Percentiles rank a stretch among this genome's conserved stretches.
Conservation (phyloP, 352 stramenopile species). For the Peronospora belbahrii region DNA sequence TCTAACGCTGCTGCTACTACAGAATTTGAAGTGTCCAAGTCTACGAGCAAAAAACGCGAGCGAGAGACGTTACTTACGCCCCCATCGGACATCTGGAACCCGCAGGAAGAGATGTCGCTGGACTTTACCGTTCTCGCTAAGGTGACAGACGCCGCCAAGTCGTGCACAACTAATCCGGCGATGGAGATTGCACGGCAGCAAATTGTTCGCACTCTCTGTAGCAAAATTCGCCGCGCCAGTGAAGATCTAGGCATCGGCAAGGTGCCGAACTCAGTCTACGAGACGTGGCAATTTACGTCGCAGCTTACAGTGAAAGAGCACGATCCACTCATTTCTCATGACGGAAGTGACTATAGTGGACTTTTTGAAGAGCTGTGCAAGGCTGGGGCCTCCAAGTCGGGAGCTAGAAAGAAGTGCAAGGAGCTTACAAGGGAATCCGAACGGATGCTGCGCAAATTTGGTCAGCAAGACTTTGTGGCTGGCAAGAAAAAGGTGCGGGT, state of each 20-base stretch:
- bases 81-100: constrained; percentile 43
- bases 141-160: constrained; percentile 10
- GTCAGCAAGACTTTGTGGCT: constrained; percentile 32
- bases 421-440: constrained; percentile 48
- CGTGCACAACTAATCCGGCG: constrained; percentile 27
- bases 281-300: constrained; percentile 82
- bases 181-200: constrained; percentile 70
- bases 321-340: constrained; percentile 69
- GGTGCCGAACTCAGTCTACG: constrained; percentile 74
- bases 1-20: background rate
- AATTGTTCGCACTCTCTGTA: constrained; percentile 52
- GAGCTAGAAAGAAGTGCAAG: constrained; percentile 60
- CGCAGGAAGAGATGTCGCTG: constrained; percentile 32
- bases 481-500: constrained; percentile 47
- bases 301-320: constrained; percentile 58
- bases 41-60: constrained; percentile 27
- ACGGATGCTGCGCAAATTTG: constrained; percentile 42
- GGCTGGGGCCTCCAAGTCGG: constrained; percentile 50
- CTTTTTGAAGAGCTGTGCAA: constrained; percentile 69
- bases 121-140: constrained; percentile 6
- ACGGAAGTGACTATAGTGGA: constrained; percentile 56
- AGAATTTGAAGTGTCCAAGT: background rate
- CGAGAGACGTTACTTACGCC: constrained; percentile 10
- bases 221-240: constrained; percentile 53
- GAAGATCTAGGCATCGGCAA: constrained; percentile 74